Conservation (phyloP, 2,329 filamentous ascomycete genomes). For the Pseudomassariella vexata region DNA sequence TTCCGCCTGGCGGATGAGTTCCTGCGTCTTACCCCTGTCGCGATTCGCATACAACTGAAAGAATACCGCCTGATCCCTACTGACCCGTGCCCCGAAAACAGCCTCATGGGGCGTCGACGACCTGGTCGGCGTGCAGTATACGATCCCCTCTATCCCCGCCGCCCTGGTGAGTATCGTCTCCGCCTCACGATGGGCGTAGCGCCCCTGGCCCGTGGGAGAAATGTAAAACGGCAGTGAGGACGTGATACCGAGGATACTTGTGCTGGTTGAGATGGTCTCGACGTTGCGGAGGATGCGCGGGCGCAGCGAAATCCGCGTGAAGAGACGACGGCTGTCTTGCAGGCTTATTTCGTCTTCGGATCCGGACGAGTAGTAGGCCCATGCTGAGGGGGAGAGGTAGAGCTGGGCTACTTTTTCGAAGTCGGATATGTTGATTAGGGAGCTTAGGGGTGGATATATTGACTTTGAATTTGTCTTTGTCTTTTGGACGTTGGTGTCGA, state of each 20-base stretch:
- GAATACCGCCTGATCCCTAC: slow-evolving; percentile 33
- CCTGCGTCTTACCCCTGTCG: slow-evolving; percentile 40
- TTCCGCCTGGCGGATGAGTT: slow-evolving; percentile 32
- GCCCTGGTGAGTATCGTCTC: slow-evolving; percentile 45
- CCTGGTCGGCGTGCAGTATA: slow-evolving; percentile 40
- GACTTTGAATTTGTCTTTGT: slow-evolving; percentile 15
- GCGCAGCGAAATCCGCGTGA: slow-evolving; percentile 45
- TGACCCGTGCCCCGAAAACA: slow-evolving; percentile 6
- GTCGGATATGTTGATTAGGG: slow-evolving; percentile 42
- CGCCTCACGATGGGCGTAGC: slow-evolving; percentile 43
- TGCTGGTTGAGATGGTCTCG: slow-evolving; percentile 29
- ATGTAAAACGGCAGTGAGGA: slow-evolving; percentile 41
- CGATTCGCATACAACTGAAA: slow-evolving; percentile 52
- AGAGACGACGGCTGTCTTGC: slow-evolving; percentile 40
- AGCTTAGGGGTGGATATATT: slow-evolving; percentile 30
- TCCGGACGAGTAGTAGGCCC: slow-evolving; percentile 50
- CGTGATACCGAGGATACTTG: slow-evolving; percentile 35
- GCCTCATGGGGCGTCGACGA: slow-evolving; percentile 3
- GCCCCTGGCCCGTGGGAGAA: slow-evolving; percentile 43
- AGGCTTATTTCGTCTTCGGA: slow-evolving; percentile 46
- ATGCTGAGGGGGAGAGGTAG: slow-evolving; percentile 39
- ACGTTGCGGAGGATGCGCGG: slow-evolving; percentile 45
- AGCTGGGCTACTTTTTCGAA: slow-evolving; percentile 41
- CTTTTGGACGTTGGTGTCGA: slow-evolving; percentile 16
- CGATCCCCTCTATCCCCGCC: slow-evolving; percentile 38